A percentile compares a stretch with the other conserved stretches of the same genome.
Evolutionary conservation across 805 yeast species (phyloP).

Genomic region (Candida manassasensis): DNA sequence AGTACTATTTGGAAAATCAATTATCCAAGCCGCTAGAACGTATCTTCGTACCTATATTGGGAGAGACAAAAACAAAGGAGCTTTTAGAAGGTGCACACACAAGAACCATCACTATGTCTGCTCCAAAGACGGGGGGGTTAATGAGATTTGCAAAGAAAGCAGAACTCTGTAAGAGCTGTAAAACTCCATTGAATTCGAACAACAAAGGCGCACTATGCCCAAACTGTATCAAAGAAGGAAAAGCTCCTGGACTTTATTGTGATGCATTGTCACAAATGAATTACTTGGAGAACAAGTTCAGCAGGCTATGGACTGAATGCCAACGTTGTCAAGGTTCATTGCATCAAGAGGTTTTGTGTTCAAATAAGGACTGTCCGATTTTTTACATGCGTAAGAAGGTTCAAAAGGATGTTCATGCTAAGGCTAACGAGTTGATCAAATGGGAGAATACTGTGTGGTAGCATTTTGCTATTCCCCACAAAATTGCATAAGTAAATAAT

Average conservation of each 20-base stretch:
- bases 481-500: too few species aligned
- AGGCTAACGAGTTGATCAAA: slow-evolving; percentile 53
- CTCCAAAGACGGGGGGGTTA: slow-evolving; percentile 79
- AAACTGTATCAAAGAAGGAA: slow-evolving; percentile 66
- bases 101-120: slow-evolving; percentile 63
- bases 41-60: slow-evolving; percentile 92
- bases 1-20: slow-evolving; percentile 89
- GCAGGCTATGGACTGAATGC: slow-evolving; percentile 95
- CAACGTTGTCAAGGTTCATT: slow-evolving; percentile 95
- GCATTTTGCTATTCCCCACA: too few species aligned
- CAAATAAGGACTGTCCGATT: slow-evolving; percentile 95
- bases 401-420: slow-evolving; percentile 63
- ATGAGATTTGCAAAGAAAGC: slow-evolving; percentile 90
- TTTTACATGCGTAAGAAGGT: slow-evolving; percentile 93
- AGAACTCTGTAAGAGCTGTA: slow-evolving; percentile 85
- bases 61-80: slow-evolving; percentile 76
- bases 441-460: slow-evolving; percentile 63
- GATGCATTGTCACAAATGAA: slow-evolving; percentile 76
- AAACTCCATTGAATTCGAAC: slow-evolving; percentile 60
- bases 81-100: slow-evolving; percentile 83
- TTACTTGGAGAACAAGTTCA: slow-evolving; percentile 73
- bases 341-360: slow-evolving; percentile 92
- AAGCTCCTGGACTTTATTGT: slow-evolving; percentile 77
- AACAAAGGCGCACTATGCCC: slow-evolving; percentile 75
- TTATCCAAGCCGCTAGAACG: slow-evolving; percentile 87